A percentile compares a stretch with the other conserved stretches of the same genome.
phyloP scores from a whole-genome alignment of 441 rosid species.

The Corymbia calophylla region DNA sequence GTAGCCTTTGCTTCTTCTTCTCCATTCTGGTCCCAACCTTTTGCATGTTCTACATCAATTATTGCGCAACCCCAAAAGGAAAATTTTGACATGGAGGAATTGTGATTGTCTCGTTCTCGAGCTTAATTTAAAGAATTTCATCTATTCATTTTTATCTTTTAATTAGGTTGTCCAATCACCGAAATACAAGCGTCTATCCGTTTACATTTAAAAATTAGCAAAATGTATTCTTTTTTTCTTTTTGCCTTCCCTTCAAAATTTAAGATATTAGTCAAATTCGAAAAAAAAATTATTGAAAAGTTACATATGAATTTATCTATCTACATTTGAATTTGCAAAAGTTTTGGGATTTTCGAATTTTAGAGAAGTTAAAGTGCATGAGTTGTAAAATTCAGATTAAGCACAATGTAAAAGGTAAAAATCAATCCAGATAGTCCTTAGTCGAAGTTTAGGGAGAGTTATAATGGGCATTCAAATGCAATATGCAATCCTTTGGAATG shows the following conservation, averaged over 20 bases:
- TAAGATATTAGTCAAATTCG: background rate
- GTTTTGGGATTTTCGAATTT: background rate
- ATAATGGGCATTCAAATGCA: background rate
- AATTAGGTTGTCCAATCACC: background rate
- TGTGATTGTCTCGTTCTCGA: background rate
- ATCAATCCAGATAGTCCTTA: background rate
- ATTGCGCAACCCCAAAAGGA: background rate
- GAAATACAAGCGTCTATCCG: too few relatives aligned
- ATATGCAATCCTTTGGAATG: background rate
- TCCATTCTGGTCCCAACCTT: background rate
- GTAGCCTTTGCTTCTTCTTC: background rate
- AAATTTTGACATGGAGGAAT: background rate
- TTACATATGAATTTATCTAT: background rate
- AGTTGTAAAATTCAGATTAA: background rate
- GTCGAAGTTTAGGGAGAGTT: background rate
- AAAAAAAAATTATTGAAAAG: background rate
- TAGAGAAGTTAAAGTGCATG: rapidly evolving
- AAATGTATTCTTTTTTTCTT: too few relatives aligned
- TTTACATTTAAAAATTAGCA: background rate
- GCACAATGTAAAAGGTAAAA: background rate
- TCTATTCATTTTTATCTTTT: background rate
- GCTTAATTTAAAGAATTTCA: background rate
- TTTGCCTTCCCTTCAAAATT: background rate
- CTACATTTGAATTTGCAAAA: background rate
- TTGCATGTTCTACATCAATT: background rate